These are phyloP conservation scores for Telfairia occidentalis DNA, from an alignment of 331 rosid genomes.

Conservation along the genomic window DNA sequence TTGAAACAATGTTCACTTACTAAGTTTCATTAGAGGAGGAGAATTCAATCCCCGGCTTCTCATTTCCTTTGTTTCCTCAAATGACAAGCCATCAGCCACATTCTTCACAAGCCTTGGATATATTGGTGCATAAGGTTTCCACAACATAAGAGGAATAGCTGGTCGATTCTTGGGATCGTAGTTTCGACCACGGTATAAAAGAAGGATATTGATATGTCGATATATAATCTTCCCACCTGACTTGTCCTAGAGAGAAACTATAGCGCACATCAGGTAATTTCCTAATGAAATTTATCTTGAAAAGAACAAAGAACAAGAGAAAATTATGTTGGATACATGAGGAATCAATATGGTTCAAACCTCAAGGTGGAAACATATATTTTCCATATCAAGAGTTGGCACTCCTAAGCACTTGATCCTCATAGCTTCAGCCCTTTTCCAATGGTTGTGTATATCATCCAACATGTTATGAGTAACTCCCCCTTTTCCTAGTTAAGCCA, in stretches of 20 bases:
- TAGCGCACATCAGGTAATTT: constrained; percentile 15
- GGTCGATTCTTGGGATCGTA: constrained; percentile 63
- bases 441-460: constrained; percentile 82
- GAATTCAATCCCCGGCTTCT: constrained; percentile 57
- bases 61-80: constrained; percentile 61
- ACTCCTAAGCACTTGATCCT: constrained; percentile 94
- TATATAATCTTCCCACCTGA: constrained; percentile 64
- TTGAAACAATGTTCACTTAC: constrained; percentile 29
- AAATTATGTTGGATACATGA: background rate
- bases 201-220: constrained; percentile 51
- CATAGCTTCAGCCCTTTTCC: constrained; percentile 91
- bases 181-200: constrained; percentile 63
- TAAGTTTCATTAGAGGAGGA: constrained; percentile 59
- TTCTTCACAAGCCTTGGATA: constrained; percentile 83
- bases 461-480: constrained; percentile 92
- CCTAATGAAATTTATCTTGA: constrained; percentile 5
- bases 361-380: constrained; percentile 83
- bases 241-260: constrained; percentile 56
- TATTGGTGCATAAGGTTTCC: constrained; percentile 87
- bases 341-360: constrained; percentile 23
- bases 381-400: constrained; percentile 89
- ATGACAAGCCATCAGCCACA: constrained; percentile 51
- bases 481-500: constrained; percentile 48
- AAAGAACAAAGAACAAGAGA: background rate
- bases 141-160: constrained; percentile 70